Base-by-base conservation (phyloP, 257 asterid species). In the Lantana camara region DNA sequence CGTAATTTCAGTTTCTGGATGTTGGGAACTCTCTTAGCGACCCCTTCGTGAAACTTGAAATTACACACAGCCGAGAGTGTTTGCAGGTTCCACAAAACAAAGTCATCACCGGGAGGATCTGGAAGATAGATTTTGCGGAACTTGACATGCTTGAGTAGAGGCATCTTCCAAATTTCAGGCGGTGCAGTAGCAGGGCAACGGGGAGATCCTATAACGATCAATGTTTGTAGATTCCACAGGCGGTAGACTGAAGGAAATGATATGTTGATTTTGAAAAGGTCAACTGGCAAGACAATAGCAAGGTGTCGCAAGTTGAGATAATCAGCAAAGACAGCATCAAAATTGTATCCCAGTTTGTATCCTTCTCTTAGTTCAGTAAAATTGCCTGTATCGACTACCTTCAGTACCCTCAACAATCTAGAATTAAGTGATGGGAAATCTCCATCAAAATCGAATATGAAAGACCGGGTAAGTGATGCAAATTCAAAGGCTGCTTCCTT, bases 161-260 rank as follows among this genome's bases (percentile, higher is more conserved):
- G n/a, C n/a, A n/a, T n/a, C n/a, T n/a, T n/a, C 68, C 68, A 63
- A 63, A 63, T 22, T 20, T 22, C 46, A 12, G 40, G 32, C 7
- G 52, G 23, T 16, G 52, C 52, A 11, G 7, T 47, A 35, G n/a
- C n/a, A n/a, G n/a, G n/a, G n/a, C n/a, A n/a, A n/a, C 14, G 14
- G n/a, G 6, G 8, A 7, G 1, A 7, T 9, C 37, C 56, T 15
- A 4, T 16, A 34, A 63, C 14, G 9, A 51, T 49, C 14, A 63
- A 40, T 20, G 54, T 49, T 5, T 49, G 68, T 14, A 63, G 20
- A 38, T 63, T 63, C 68, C 68, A 49, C 1, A 48, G 30, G 29
- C 19, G 15, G 30, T 20, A 32, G 37, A 34, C 1, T 30, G 47
- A 63, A 38, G 17, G n/a, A n/a, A 63, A 27, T 34, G 49, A 62